phyloP scores from a whole-genome alignment of 176 grass and related monocot genomes.

The Pontederia crassipes region DNA sequence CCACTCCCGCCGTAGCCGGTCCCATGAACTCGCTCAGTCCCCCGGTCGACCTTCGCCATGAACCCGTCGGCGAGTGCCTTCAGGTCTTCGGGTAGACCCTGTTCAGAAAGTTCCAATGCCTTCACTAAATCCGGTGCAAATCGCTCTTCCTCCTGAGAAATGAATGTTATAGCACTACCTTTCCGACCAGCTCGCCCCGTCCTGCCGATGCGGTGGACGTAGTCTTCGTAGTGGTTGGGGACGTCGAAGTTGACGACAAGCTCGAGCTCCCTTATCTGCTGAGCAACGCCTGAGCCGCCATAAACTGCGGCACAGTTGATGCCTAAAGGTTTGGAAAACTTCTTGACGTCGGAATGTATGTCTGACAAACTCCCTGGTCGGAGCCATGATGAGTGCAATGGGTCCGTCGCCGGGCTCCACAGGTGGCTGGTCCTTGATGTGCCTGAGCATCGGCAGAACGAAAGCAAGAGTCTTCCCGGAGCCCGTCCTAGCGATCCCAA shows the following conservation, averaged over 20 bases:
- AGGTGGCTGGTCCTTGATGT: constrained; percentile 66
- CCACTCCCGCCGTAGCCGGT: constrained; percentile 92
- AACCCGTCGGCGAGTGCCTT: constrained; percentile 69
- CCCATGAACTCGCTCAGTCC: constrained; percentile 81
- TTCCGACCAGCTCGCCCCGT: constrained; percentile 88
- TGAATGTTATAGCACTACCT: constrained; percentile 82
- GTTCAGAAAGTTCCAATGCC: constrained; percentile 80
- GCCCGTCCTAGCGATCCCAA: constrained; percentile 88
- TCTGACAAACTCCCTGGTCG: constrained; percentile 85
- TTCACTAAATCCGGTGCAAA: constrained; percentile 92
- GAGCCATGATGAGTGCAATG: constrained; percentile 88
- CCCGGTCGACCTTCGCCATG: constrained; percentile 88
- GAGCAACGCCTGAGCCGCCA: constrained; percentile 88
- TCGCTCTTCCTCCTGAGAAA: constrained; percentile 77
- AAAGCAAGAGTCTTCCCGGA: constrained; percentile 95
- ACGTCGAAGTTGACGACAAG: constrained; percentile 92
- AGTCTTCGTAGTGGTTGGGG: constrained; percentile 70
- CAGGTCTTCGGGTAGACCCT: constrained; percentile 72
- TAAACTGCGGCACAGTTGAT: constrained; percentile 88
- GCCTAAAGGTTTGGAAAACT: constrained; percentile 77
- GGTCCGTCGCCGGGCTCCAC: constrained; percentile 84
- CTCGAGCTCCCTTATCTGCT: constrained; percentile 97
- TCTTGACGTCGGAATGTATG: constrained; percentile 90
- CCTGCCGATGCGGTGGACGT: constrained; percentile 35
- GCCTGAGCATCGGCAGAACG: constrained; percentile 35